Evolutionary conservation across 805 yeast species (phyloP).

Genomic region (Starmerella gropengiesseri): DNA sequence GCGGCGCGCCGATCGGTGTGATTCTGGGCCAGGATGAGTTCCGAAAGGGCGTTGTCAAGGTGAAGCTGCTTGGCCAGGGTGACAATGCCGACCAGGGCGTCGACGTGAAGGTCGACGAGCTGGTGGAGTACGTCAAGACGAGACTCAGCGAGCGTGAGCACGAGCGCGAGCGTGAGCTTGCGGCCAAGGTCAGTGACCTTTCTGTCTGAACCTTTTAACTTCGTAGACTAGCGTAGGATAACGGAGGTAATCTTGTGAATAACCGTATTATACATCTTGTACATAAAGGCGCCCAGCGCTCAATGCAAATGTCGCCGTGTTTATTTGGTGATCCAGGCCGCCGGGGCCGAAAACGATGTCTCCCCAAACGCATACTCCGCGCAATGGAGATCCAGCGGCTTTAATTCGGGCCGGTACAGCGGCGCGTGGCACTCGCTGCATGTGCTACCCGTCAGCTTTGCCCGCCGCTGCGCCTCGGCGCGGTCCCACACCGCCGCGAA

Average conservation of each 20-base stretch:
- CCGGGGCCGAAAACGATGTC: constrained; percentile 1
- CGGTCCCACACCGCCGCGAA: constrained; percentile 12
- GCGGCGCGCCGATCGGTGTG: constrained; percentile 83
- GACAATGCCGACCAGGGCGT: constrained; percentile 82
- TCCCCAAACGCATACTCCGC: constrained; percentile 17
- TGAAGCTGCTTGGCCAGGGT: constrained; percentile 82
- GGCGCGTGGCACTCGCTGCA: constrained; percentile 23
- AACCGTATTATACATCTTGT: too few species aligned
- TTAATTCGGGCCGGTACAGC: constrained; percentile 11
- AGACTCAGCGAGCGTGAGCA: constrained; percentile 33
- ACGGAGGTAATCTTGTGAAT: too few species aligned
- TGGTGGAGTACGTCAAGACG: constrained; percentile 43
- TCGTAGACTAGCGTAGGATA: not conserved
- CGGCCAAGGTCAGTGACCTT: not conserved
- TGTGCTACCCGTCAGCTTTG: constrained; percentile 17
- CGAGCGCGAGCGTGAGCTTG: constrained; percentile 1
- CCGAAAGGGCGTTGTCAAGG: constrained; percentile 67
- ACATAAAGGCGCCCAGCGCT: too few species aligned
- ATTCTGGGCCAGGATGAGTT: constrained; percentile 93
- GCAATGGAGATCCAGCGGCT: constrained; percentile 23
- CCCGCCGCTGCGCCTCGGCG: constrained; percentile 9
- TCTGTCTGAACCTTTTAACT: not conserved
- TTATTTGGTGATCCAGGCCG: too few species aligned
- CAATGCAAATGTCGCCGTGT: too few species aligned
- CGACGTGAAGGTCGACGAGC: constrained; percentile 49